Conservation (phyloP, 768 basidiomycete genomes). For the Russula sp. region DNA sequence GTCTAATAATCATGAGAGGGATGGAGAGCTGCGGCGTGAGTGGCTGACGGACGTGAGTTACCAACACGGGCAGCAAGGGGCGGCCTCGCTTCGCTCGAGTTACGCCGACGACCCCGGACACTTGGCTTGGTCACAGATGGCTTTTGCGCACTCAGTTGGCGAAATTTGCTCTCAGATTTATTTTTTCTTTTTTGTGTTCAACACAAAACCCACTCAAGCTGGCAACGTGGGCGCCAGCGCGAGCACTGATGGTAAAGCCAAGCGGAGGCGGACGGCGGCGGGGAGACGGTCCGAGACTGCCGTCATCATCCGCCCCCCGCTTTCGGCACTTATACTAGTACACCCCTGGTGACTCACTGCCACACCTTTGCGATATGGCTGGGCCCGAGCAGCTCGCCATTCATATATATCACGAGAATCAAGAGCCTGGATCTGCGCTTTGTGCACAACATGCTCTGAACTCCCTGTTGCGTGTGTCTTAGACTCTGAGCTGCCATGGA, state of each 20-base stretch:
- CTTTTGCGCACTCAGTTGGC: background rate
- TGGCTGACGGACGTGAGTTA: slow-evolving; percentile 12
- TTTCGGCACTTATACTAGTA: background rate
- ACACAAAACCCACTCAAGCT: background rate
- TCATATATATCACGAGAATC: slow-evolving; percentile 71
- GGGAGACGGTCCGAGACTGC: slow-evolving; percentile 9
- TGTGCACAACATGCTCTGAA: slow-evolving; percentile 88
- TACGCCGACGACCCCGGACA: slow-evolving; percentile 6
- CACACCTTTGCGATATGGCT: slow-evolving; percentile 39
- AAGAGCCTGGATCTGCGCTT: slow-evolving; percentile 72
- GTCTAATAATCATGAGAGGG: slow-evolving; percentile 12
- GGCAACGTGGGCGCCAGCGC: background rate
- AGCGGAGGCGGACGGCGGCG: background rate
- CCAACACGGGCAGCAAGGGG: background rate
- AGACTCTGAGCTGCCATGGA: slow-evolving; percentile 1
- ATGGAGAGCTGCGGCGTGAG: background rate
- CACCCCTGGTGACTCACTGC: no score
- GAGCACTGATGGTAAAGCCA: background rate
- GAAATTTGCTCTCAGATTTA: no score
- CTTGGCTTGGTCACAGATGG: background rate
- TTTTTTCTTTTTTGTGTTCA: no score
- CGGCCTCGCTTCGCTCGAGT: background rate
- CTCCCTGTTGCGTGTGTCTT: slow-evolving; percentile 62
- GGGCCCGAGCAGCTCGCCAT: slow-evolving; percentile 46
- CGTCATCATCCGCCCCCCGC: no score